Conservation (phyloP, 31 red algal species). For the Porphyra umbilicalis region DNA sequence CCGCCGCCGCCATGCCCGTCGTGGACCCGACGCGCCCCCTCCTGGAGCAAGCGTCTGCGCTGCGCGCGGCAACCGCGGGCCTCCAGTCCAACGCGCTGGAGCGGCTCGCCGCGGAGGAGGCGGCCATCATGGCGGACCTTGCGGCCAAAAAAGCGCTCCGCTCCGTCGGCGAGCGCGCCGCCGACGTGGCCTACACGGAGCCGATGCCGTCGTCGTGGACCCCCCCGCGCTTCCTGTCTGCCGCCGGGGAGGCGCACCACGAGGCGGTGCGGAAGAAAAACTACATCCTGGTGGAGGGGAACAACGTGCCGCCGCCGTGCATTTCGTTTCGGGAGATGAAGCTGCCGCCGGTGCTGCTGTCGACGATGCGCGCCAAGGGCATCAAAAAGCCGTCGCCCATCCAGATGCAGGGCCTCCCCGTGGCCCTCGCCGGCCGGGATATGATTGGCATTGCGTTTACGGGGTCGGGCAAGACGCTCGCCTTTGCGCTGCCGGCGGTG, state of each 20-base stretch:
- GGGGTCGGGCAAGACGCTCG: conserved; percentile 82
- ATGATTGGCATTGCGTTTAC: conserved; percentile 92
- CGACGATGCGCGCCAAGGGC: conserved; percentile 16
- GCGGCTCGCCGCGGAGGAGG: conserved; percentile 40
- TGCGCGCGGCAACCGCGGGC: background rate
- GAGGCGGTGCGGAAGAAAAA: conserved; percentile 34
- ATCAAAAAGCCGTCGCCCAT: conserved; percentile 69
- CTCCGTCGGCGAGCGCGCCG: conserved; percentile 58
- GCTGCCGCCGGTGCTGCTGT: conserved; percentile 41
- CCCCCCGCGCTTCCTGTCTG: conserved; percentile 32
- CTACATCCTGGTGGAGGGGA: conserved; percentile 59
- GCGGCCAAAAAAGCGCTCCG: conserved; percentile 45
- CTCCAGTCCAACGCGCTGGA: conserved; percentile 25
- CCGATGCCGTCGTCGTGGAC: conserved; percentile 48
- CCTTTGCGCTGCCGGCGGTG: conserved; percentile 71
- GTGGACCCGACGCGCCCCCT: conserved; percentile 9
- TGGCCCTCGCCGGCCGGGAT: conserved; percentile 73
- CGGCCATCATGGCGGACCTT: conserved; percentile 43
- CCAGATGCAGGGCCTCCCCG: conserved; percentile 89
- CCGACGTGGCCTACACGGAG: conserved; percentile 45
- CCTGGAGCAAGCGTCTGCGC: conserved; percentile 31
- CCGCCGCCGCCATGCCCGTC: background rate
- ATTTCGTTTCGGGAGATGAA: conserved; percentile 85
- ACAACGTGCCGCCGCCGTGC: conserved; percentile 59
- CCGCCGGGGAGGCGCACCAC: conserved; percentile 22